Evolutionary conservation across 106 monocot species (phyloP), one percentile per base, ranked within the genome.

Genomic region (Allium fistulosum): DNA sequence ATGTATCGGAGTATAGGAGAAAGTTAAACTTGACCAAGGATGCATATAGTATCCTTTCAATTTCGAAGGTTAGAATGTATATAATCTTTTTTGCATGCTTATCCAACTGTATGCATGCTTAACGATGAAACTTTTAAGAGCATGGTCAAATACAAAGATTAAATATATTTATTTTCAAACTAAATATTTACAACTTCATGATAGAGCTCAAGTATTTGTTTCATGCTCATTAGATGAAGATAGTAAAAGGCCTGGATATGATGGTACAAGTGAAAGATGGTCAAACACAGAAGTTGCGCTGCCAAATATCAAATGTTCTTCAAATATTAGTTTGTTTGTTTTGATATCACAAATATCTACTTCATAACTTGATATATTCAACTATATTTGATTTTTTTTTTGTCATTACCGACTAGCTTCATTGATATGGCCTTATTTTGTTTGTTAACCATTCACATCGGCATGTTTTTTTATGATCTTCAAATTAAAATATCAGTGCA

Each of bases 201-300:
- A 99, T 73, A 92, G 97, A 84, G 97, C 88, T 68, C 92, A 99
- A 76, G 90, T 99, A 57, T 99, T 89, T 76, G 72, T 92, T 69
- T 82, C 89, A 57, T 99, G 97, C 66, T 45, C 82, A 59, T 6
- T 17, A 17, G 70, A 70, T 68, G 74, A 69, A 70, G 78, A 49
- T 11, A 60, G 52, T 65, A 57, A 8, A 70, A 81, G 69, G 68
- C 72, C 74, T 48, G 73, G 7, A 65, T 87, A 80, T 80, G 71
- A 84, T 53, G 97, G 92, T 59, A 62, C 69, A 11, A 87, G 92
- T 46, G 87, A 99, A 57, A 92, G 97, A 80, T 92, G 97, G 97
- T 89, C 81, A 70, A 99, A 82, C 70, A 77, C 53, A 58, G 71
- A 66, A 65, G 71, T 99, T 75, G 17, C 14, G 13, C 73, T 99